Percentiles rank a stretch among this genome's conserved stretches.
Evolutionary conservation across 352 stramenopile genomes (phyloP).

Genomic region (Globisporangium barbulae): DNA sequence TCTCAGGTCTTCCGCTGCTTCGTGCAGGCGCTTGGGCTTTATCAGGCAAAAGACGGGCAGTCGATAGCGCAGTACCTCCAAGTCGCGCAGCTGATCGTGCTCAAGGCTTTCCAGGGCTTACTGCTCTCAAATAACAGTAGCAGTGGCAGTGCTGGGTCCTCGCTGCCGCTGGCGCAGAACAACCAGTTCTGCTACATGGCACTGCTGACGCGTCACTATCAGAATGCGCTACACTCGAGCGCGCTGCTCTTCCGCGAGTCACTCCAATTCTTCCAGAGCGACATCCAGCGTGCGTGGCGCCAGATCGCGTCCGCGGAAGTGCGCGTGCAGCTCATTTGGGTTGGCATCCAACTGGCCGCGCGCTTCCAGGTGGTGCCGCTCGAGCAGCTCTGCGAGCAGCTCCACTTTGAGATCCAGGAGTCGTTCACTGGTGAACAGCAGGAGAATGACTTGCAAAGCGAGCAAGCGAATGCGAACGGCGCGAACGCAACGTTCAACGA

Average conservation of each 20-base stretch:
- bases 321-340: constrained; percentile 55
- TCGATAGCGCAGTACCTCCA: constrained; percentile 21
- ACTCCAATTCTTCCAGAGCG: constrained; percentile 56
- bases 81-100: constrained; percentile 56
- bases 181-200: constrained; percentile 44
- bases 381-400: constrained; percentile 36
- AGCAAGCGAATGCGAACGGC: not conserved
- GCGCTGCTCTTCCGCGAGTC: constrained; percentile 49
- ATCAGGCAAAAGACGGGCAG: not conserved
- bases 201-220: constrained; percentile 53
- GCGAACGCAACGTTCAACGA: constrained; percentile 32
- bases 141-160: constrained; percentile 3
- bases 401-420: constrained; percentile 32
- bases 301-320: constrained; percentile 46
- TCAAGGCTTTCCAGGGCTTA: constrained; percentile 55
- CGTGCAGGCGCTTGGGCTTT: constrained; percentile 38
- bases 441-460: constrained; percentile 21
- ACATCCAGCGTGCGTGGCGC: constrained; percentile 41
- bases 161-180: not conserved
- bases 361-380: constrained; percentile 33
- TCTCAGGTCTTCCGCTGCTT: constrained; percentile 47
- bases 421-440: constrained; percentile 13
- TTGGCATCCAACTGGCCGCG: constrained; percentile 43
- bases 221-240: constrained; percentile 31
- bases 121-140: constrained; percentile 38